These are phyloP conservation scores for Lipomyces oligophaga DNA, from an alignment of 805 yeast genomes.

Conservation along the genomic window DNA sequence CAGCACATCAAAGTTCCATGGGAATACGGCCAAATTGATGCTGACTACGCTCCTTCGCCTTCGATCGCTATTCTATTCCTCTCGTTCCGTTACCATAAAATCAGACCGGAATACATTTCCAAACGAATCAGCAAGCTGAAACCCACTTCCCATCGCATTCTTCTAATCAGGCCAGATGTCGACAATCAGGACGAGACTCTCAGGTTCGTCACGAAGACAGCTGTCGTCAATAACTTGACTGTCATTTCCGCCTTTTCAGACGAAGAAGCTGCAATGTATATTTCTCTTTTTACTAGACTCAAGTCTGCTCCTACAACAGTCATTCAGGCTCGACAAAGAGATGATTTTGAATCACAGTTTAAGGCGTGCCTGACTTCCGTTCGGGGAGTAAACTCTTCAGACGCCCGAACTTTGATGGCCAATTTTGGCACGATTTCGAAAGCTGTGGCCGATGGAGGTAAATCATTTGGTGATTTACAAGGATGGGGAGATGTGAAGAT, in stretches of 20 bases:
- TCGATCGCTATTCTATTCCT: conserved; percentile 39
- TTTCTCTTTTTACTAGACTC: conserved; percentile 35
- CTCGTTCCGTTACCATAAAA: conserved; percentile 32
- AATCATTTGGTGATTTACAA: conserved; percentile 29
- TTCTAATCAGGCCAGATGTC: not conserved
- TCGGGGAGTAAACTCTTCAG: conserved; percentile 41
- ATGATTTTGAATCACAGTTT: conserved; percentile 37
- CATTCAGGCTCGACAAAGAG: conserved; percentile 36
- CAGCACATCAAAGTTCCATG: conserved; percentile 30
- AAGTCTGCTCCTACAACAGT: conserved; percentile 35
- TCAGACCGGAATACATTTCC: conserved; percentile 43
- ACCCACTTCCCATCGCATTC: too few species aligned
- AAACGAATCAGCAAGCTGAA: conserved; percentile 39
- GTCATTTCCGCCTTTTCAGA: conserved; percentile 39
- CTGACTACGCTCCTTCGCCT: conserved; percentile 40
- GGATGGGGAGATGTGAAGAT: conserved; percentile 40
- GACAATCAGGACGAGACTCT: conserved; percentile 39
- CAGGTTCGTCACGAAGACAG: conserved; percentile 37
- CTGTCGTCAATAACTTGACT: conserved; percentile 36
- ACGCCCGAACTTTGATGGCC: conserved; percentile 36
- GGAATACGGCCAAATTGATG: conserved; percentile 36
- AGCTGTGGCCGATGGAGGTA: conserved; percentile 34
- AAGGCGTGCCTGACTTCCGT: conserved; percentile 37
- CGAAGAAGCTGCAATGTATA: conserved; percentile 41
- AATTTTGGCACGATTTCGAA: conserved; percentile 36